Base-by-base conservation (phyloP, 2,329 filamentous ascomycete genomes). In the Phialophora chinensis region DNA sequence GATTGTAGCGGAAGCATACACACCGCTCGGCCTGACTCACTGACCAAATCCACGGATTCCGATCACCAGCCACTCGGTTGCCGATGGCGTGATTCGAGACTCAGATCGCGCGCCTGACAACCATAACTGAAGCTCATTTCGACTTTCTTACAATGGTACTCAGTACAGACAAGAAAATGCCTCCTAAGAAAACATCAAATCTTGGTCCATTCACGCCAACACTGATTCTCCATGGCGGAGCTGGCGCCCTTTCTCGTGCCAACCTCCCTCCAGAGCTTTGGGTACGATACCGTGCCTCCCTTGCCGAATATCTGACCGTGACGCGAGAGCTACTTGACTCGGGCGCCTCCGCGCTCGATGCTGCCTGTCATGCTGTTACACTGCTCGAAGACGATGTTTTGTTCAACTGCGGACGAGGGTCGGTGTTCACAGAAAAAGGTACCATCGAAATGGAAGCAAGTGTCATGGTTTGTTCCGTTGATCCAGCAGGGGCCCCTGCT, bases 401-500 rank as follows among this genome's bases (percentile, higher is more conserved):
- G 4, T 96, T 95, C 84, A 97, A 97, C 80, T 88, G 88, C 65
- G 92, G 88, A 7, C 89, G 88, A 73, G 93, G 93, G 61, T 91
- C 92, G 59, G 92, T 96, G 23, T 97, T 96, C 78, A 96, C 92
- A 0, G 87, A 89, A 59, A 88, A 90, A 71, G 93, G 93, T 20
- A 85, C 88, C 69, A 93, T 93, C 76, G 91, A 97, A 80, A 88
- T 96, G 68, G 93, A 97, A 79, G 91, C 91, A 1, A 91, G 88
- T 8, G 86, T 96, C 60, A 96, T 96, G 92, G 90, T 96, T 0
- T 91, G 90, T 1, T 77, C 76, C 0, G 64, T 78, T 14, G 47
- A 67, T 1, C 67, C 66, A 4, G 60, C 68, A 5, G 68, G 70
- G 1, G 54, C 59, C 64, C 63, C 62, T 44, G 63, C 52, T 11